Conservation (phyloP, 1,284 basidiomycete genomes). For the Boletus semigastroideus region DNA sequence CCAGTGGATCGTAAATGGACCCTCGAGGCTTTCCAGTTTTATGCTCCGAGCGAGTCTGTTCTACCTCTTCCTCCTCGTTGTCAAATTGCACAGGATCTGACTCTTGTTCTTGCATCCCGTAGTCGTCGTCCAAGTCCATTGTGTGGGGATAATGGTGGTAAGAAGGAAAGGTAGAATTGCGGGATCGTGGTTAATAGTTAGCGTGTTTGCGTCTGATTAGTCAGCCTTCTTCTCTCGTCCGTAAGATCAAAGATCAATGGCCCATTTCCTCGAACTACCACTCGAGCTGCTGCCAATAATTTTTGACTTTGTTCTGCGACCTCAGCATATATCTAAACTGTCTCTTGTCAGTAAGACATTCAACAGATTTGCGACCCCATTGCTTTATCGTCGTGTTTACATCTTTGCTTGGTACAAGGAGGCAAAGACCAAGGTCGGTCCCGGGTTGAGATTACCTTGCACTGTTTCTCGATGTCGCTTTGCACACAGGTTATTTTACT, state of each 20-base stretch:
- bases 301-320: conserved; percentile 47
- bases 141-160: conserved; percentile 31
- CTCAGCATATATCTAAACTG: conserved; percentile 48
- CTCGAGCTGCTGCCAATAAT: conserved; percentile 59
- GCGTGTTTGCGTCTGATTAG: conserved; percentile 18
- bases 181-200: not conserved
- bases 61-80: conserved; percentile 37
- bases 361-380: conserved; percentile 43
- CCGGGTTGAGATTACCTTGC: not conserved
- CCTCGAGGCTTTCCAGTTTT: conserved; percentile 33
- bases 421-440: conserved; percentile 53
- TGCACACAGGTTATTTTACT: conserved; percentile 47
- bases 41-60: conserved; percentile 31
- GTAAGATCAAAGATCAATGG: too few relatives aligned
- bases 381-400: conserved; percentile 54
- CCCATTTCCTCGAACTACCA: conserved; percentile 52
- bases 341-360: conserved; percentile 61
- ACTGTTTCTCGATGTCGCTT: not conserved
- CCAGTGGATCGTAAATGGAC: conserved; percentile 52
- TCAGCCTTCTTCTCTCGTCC: conserved; percentile 18
- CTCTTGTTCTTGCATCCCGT: conserved; percentile 39
- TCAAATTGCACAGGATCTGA: conserved; percentile 37
- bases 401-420: conserved; percentile 70
- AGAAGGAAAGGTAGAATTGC: conserved; percentile 1
- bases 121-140: conserved; percentile 50